Base-by-base conservation (phyloP, 345 rosid species). In the Kandelia obovata region DNA sequence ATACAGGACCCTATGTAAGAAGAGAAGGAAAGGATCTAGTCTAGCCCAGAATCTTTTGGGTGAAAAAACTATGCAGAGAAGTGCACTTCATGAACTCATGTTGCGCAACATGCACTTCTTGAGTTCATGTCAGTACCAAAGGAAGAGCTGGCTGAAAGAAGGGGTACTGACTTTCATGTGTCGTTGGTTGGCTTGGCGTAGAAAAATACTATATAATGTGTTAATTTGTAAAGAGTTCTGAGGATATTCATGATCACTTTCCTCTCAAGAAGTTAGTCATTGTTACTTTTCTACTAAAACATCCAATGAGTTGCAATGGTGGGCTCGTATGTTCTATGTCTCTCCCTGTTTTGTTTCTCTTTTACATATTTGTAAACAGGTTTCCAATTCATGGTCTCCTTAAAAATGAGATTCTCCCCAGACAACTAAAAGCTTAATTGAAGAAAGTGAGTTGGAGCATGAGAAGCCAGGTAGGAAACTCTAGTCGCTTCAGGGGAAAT, bases 391-490 rank as follows among this genome's bases (percentile, higher is more conserved):
- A 20, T 67, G 62, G 17, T 43, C 23, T 69, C 66, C 13, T 43
- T 34, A 31, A 17, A 28, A 70, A 17, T 56, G 52, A 37, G 64
- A 71, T 43, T 71, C 46, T 71, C 11, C 26, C 31, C 58, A 63
- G 74, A 57, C 62, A 53, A 4, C 37, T n/a, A 55, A 66, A 66
- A 21, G 49, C 59, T 28, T 8, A 60, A 55, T 23, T 32, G 76
- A 52, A 47, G 69, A 61, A 57, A 37, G 51, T 43, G 13, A 58
- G 39, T 30, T 58, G 73, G 60, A 31, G 53, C 46, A 68, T 28
- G 61, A 58, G 17, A 2, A 58, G 67, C 70, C 81, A 77, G 84
- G 84, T 77, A 65, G 73, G 70, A 69, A 66, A 65, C 53, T 67
- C 73, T 81, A 34, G 66, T 78, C 43, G 53, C 39, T 67, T 58